Percentiles rank a stretch among this genome's conserved stretches.
Evolutionary conservation across 495 filamentous ascomycete genomes (phyloP).

Genomic region (Daldinia concentrica): DNA sequence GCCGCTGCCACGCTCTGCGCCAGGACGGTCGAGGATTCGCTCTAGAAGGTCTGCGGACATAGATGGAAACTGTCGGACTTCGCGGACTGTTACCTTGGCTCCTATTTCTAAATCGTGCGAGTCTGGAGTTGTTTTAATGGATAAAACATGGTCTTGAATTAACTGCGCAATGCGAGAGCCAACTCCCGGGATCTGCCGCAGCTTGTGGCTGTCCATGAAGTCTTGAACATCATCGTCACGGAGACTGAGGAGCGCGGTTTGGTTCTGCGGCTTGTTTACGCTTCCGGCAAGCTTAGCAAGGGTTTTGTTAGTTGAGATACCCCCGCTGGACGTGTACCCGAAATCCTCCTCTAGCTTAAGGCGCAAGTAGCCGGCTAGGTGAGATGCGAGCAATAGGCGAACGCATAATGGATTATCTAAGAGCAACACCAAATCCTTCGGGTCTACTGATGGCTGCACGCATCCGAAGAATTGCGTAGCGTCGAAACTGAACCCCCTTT

Average conservation of each 20-base stretch:
- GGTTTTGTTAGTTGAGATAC: constrained; percentile 85
- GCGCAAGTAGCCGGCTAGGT: constrained; percentile 78
- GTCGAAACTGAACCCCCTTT: constrained; percentile 80
- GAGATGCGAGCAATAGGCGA: constrained; percentile 73
- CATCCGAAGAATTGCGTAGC: constrained; percentile 62
- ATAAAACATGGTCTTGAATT: constrained; percentile 69
- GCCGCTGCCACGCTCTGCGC: constrained; percentile 73
- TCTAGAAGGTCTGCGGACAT: constrained; percentile 71
- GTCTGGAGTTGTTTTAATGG: constrained; percentile 50
- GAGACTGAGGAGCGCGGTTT: constrained; percentile 81
- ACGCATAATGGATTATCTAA: constrained; percentile 52
- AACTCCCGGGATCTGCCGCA: constrained; percentile 87
- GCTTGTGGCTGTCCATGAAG: constrained; percentile 80
- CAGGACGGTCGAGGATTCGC: constrained; percentile 72
- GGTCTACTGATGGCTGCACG: constrained; percentile 31
- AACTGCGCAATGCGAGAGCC: constrained; percentile 79
- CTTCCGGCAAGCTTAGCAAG: constrained; percentile 86
- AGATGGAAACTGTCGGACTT: constrained; percentile 67
- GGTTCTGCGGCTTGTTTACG: constrained; percentile 83
- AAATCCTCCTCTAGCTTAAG: constrained; percentile 75
- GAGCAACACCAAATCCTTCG: not conserved
- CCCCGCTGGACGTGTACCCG: constrained; percentile 87
- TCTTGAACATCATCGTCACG: constrained; percentile 59
- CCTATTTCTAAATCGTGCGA: constrained; percentile 60
- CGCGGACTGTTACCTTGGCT: constrained; percentile 64